Conservation (phyloP, 2,329 filamentous ascomycete species). For the Sporothrix mexicana region DNA sequence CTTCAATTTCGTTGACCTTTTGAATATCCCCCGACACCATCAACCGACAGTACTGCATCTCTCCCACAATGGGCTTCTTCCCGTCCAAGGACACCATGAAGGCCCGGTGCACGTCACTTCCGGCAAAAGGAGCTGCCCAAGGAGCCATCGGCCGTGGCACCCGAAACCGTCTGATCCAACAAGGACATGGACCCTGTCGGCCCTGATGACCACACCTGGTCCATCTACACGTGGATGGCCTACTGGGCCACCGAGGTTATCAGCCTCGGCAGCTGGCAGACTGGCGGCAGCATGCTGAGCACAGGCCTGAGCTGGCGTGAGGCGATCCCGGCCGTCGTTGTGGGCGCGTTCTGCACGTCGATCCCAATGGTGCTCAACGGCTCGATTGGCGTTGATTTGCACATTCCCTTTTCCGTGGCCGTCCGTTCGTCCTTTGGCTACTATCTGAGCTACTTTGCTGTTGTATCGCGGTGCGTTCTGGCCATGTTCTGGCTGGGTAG, state of each 20-base stretch:
- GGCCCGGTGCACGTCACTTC: constrained; percentile 21
- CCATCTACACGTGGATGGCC: constrained; percentile 34
- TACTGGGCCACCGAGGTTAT: constrained; percentile 36
- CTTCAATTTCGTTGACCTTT: too few species aligned
- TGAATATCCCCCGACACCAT: too few species aligned
- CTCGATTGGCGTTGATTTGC: constrained; percentile 46
- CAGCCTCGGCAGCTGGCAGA: constrained; percentile 33
- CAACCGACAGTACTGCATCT: too few species aligned
- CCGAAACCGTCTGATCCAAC: constrained; percentile 26
- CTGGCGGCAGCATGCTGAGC: constrained; percentile 26
- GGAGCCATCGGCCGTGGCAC: constrained; percentile 24
- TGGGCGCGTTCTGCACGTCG: constrained; percentile 61
- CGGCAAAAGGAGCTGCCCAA: constrained; percentile 26
- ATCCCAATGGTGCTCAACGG: constrained; percentile 50
- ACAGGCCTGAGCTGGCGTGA: constrained; percentile 33
- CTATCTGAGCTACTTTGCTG: constrained; percentile 44
- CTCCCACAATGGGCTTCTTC: constrained; percentile 8
- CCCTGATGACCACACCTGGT: constrained; percentile 35
- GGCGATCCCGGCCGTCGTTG: constrained; percentile 44
- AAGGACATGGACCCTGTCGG: constrained; percentile 35
- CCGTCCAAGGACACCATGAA: constrained; percentile 10
- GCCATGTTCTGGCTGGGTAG: constrained; percentile 48
- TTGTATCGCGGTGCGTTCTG: constrained; percentile 44
- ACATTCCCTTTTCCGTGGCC: constrained; percentile 48
- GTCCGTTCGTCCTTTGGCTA: constrained; percentile 48